Base-by-base conservation (phyloP, 805 yeast species). In the Metschnikowia chrysomelidarum region DNA sequence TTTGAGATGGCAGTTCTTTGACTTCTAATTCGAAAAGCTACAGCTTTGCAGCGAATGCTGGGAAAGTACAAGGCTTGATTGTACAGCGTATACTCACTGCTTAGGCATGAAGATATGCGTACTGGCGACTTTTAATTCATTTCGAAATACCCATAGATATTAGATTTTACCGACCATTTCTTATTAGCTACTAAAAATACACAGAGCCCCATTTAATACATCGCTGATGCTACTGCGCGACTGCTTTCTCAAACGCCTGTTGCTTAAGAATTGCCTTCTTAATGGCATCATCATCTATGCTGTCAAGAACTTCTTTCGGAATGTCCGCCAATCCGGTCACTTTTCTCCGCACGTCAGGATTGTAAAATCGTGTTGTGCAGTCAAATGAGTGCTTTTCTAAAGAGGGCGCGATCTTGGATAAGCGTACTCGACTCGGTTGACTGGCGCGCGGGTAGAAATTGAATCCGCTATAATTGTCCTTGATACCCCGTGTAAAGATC, bases 391-490 rank as follows among this genome's bases (percentile, higher is more conserved):
- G 58, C 18, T 59, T 53, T 17, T 54, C 60, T 4, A 55, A 37
- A 6, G 47, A 54, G 11, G 24, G 25, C 0, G 53, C 56, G 2
- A 60, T 36, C 31, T 60, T 65, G 19, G 36, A 44, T 6, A 62
- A 28, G 19, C 53, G 47, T 5, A 69, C 62, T 28, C 52, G 51
- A 5, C 74, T 65, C 1, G 98, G 87, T 61, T 93, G 98, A 6
- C 95, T 82, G 4, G 69, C 64, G 14, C 51, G 55, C 3, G 98
- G 96, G 21, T 76, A 77, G 56, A 87, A 87, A 23, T 72, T 67
- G 20, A 83, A 69, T n/a, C 94, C 94, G 0, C 96, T 84, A 57
- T 88, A 91, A 1, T 83, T 76, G 55, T 91, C 98, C 53, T 80
- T 78, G 14, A 76, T 56, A 1, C 89, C 89, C 32, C 78, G 67